Evolutionary conservation across 495 filamentous ascomycete genomes (phyloP).

Genomic region (Talaromyces borbonicus): DNA sequence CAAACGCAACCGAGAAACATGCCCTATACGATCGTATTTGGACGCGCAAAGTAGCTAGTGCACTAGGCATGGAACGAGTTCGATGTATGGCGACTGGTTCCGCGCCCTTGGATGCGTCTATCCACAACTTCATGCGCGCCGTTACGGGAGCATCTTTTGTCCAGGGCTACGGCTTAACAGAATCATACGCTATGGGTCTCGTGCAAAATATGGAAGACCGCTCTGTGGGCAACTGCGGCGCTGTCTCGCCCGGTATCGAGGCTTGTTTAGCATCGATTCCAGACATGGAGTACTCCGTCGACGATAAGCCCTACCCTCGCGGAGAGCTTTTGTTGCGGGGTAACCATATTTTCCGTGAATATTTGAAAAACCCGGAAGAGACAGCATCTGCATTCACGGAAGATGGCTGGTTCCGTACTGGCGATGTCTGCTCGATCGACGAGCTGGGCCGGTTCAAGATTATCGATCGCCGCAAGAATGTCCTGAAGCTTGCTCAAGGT

Average conservation of each 20-base stretch:
- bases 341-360: slow-evolving; percentile 66
- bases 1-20: slow-evolving; percentile 71
- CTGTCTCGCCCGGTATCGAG: slow-evolving; percentile 56
- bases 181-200: slow-evolving; percentile 75
- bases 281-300: slow-evolving; percentile 87
- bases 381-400: slow-evolving; percentile 70
- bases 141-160: slow-evolving; percentile 69
- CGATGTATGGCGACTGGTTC: slow-evolving; percentile 76
- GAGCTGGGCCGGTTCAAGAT: slow-evolving; percentile 79
- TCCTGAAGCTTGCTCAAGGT: slow-evolving; percentile 93
- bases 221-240: slow-evolving; percentile 72
- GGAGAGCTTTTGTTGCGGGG: slow-evolving; percentile 85
- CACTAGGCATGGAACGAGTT: slow-evolving; percentile 66
- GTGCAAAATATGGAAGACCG: slow-evolving; percentile 63
- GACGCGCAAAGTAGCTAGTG: slow-evolving; percentile 76
- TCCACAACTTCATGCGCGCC: slow-evolving; percentile 82
- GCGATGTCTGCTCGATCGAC: slow-evolving; percentile 81
- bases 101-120: slow-evolving; percentile 77
- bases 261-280: slow-evolving; percentile 77
- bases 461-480: slow-evolving; percentile 96
- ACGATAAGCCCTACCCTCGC: slow-evolving; percentile 86
- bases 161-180: slow-evolving; percentile 92
- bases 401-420: slow-evolving; percentile 96
- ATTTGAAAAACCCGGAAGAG: slow-evolving; percentile 81
- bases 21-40: slow-evolving; percentile 86